phyloP scores from a whole-genome alignment of 805 yeast species.

The Clavispora vitiphila region DNA sequence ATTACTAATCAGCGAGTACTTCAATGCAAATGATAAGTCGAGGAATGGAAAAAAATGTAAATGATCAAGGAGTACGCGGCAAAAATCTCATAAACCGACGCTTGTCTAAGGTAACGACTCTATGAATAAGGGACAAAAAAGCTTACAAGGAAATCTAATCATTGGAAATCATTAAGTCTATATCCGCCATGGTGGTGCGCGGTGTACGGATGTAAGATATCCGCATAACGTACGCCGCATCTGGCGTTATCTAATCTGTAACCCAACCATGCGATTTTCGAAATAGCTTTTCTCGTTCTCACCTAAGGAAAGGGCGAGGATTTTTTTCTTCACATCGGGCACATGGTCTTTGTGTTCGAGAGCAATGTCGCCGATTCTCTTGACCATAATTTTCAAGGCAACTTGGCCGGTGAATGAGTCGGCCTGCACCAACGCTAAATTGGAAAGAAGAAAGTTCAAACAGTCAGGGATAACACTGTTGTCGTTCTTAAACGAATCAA shows the following conservation, averaged over 20 bases:
- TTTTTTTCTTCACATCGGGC: slow-evolving; percentile 25
- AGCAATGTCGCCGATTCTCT: slow-evolving; percentile 40
- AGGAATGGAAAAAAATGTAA: neutral
- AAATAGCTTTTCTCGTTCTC: slow-evolving; percentile 42
- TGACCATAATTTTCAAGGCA: slow-evolving; percentile 51
- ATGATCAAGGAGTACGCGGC: neutral
- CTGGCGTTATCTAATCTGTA: neutral
- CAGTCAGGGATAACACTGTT: slow-evolving; percentile 9
- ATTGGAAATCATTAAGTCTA: neutral
- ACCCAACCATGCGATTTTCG: slow-evolving; percentile 4
- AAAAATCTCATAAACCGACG: no score
- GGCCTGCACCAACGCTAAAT: slow-evolving; percentile 38
- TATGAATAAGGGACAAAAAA: no score
- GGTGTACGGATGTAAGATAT: slow-evolving; percentile 1
- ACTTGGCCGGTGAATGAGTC: slow-evolving; percentile 19
- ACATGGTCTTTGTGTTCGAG: slow-evolving; percentile 15
- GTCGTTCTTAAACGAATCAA: slow-evolving; percentile 10
- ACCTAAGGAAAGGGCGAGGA: slow-evolving; percentile 39
- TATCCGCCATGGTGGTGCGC: neutral
- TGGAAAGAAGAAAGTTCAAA: slow-evolving; percentile 39
- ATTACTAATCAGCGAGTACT: neutral
- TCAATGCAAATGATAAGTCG: neutral
- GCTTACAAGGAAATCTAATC: neutral
- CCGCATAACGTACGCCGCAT: neutral
- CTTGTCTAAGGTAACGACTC: no score